phyloP scores from a whole-genome alignment of 2,329 filamentous ascomycete genomes.

The Tolypocladium ophioglossoides region DNA sequence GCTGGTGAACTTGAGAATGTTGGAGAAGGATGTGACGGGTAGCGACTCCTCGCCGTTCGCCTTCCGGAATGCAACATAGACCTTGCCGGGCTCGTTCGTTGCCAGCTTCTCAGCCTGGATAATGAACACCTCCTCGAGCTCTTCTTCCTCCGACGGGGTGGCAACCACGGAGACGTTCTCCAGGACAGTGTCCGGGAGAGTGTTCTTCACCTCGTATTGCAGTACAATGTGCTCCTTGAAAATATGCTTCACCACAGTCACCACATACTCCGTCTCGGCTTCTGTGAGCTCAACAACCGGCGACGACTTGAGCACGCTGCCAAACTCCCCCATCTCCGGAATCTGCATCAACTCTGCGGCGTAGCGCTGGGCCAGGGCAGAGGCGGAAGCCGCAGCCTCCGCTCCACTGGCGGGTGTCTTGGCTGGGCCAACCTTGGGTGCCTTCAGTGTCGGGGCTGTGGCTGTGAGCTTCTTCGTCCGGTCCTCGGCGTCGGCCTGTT shows the following conservation, averaged over 20 bases:
- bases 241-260: conserved; percentile 87
- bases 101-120: conserved; percentile 75
- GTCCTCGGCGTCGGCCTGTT: conserved; percentile 93
- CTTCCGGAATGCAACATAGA: conserved; percentile 93
- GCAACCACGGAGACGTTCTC: conserved; percentile 81
- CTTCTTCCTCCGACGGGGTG: conserved; percentile 70
- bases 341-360: conserved; percentile 78
- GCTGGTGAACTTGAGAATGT: conserved; percentile 90
- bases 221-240: conserved; percentile 96
- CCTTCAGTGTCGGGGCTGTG: conserved; percentile 86
- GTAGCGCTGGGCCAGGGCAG: conserved; percentile 78
- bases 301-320: conserved; percentile 85
- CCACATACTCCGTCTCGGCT: conserved; percentile 94
- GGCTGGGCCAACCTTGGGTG: conserved; percentile 67
- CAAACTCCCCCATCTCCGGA: conserved; percentile 84
- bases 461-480: conserved; percentile 94
- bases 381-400: conserved; percentile 66
- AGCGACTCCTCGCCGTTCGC: conserved; percentile 64
- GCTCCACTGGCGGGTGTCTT: conserved; percentile 61
- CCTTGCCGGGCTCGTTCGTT: conserved; percentile 80
- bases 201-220: conserved; percentile 98
- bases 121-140: conserved; percentile 85
- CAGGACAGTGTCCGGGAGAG: conserved; percentile 77
- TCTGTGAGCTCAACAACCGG: conserved; percentile 82
- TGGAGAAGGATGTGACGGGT: conserved; percentile 74